These are phyloP conservation scores for Trypanosoma mega DNA, from an alignment of 208 protist genomes.

Conservation along the genomic window DNA sequence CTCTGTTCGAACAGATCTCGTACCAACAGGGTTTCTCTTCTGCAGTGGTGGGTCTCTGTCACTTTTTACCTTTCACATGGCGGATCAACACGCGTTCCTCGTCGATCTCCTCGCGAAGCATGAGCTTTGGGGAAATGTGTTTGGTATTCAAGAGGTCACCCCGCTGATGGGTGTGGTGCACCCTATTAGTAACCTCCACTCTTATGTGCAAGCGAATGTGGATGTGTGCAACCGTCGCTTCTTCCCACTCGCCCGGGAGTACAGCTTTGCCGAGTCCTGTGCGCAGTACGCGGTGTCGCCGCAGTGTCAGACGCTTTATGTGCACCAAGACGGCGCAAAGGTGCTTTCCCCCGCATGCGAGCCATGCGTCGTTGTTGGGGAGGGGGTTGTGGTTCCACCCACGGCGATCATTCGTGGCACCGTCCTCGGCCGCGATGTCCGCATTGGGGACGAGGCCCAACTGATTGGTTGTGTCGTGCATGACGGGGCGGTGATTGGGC, in stretches of 20 bases:
- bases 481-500: conserved; percentile 56
- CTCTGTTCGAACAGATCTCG: conserved; percentile 73
- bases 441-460: conserved; percentile 47
- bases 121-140: conserved; percentile 77
- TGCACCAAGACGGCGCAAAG: conserved; percentile 41
- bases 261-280: conserved; percentile 69
- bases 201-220: conserved; percentile 79
- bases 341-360: conserved; percentile 19
- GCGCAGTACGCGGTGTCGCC: conserved; percentile 69
- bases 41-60: conserved; percentile 64
- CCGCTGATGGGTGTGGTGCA: conserved; percentile 44
- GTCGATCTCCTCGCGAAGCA: conserved; percentile 58
- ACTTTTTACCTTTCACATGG: conserved; percentile 69
- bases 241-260: conserved; percentile 82
- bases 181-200: conserved; percentile 50
- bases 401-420: conserved; percentile 52
- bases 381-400: conserved; percentile 47
- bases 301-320: conserved; percentile 68
- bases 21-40: conserved; percentile 74
- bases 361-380: conserved; percentile 69
- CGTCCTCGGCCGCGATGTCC: conserved; percentile 51
- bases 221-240: conserved; percentile 74
- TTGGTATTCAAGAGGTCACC: conserved; percentile 62
- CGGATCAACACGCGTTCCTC: conserved; percentile 67
- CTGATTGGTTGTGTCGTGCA: conserved; percentile 72